Percentiles rank a stretch among this genome's conserved stretches.
Conservation (phyloP, 2,329 filamentous ascomycete genomes). For the Colletotrichum brevisporum region DNA sequence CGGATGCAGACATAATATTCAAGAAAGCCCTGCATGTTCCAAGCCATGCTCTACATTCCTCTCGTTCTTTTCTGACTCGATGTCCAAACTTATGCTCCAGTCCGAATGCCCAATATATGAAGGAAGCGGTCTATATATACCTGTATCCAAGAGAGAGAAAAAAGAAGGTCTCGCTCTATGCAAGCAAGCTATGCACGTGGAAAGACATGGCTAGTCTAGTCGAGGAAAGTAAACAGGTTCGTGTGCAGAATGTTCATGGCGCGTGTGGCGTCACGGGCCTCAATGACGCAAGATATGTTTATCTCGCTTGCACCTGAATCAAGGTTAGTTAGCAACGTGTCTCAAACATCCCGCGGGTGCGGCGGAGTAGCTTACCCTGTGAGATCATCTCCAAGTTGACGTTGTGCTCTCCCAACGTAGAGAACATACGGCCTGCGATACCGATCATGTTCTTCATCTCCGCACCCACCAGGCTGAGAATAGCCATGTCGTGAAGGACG, state of each 20-base stretch:
- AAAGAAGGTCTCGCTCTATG: constrained; percentile 24
- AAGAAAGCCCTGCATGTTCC: constrained; percentile 12
- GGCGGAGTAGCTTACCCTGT: constrained; percentile 75
- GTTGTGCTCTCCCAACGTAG: constrained; percentile 90
- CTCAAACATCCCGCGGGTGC: constrained; percentile 60
- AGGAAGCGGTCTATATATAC: constrained; percentile 8
- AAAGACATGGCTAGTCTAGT: constrained; percentile 60
- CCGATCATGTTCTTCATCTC: constrained; percentile 99
- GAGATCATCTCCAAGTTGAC: constrained; percentile 99
- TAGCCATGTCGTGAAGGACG: constrained; percentile 92
- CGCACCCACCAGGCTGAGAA: constrained; percentile 92
- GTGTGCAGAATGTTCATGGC: constrained; percentile 98
- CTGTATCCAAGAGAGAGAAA: constrained; percentile 14
- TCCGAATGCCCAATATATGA: neutral
- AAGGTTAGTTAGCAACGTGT: constrained; percentile 46
- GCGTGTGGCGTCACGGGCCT: constrained; percentile 88
- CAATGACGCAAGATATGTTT: constrained; percentile 98
- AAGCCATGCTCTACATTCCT: constrained; percentile 16
- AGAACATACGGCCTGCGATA: constrained; percentile 95
- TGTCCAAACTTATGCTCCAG: constrained; percentile 19
- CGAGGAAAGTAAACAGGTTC: constrained; percentile 95
- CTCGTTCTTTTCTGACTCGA: constrained; percentile 1
- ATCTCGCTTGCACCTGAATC: constrained; percentile 93
- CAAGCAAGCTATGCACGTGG: neutral
- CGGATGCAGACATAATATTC: neutral